Evolutionary conservation across 768 basidiomycete species (phyloP).

Genomic region (Kwoniella sp.): DNA sequence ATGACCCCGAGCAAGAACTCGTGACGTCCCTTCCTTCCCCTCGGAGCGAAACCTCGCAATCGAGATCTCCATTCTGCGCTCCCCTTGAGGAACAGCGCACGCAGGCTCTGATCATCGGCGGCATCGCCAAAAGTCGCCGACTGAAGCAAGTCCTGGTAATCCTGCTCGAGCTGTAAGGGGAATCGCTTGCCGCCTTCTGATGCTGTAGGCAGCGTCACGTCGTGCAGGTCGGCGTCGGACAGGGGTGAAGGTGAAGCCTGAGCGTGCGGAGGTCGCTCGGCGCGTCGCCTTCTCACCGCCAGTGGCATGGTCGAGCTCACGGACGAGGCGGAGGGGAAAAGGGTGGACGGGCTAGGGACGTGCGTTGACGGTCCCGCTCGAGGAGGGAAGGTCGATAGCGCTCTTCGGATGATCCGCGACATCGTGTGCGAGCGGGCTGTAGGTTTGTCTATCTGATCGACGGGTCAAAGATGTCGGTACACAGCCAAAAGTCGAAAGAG

Average conservation of each 20-base stretch:
- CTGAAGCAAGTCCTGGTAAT: conserved; percentile 27
- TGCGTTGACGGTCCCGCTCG: conserved; percentile 24
- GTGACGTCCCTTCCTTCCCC: conserved; percentile 9
- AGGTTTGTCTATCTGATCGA: not conserved
- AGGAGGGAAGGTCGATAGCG: conserved; percentile 20
- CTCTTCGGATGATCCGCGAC: conserved; percentile 26
- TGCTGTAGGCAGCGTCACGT: too few species aligned
- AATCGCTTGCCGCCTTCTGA: conserved; percentile 24
- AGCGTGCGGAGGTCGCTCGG: conserved; percentile 16
- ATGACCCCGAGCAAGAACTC: conserved; percentile 11
- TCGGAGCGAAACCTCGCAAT: conserved; percentile 19
- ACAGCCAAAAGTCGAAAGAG: too few species aligned
- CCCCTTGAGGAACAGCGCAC: conserved; percentile 31
- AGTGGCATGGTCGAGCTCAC: conserved; percentile 27
- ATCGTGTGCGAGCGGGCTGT: conserved; percentile 4
- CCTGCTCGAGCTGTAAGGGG: conserved; percentile 23
- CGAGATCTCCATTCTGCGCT: conserved; percentile 30
- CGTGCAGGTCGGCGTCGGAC: conserved; percentile 15
- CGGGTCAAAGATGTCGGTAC: not conserved
- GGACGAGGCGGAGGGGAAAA: not conserved
- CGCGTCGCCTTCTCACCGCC: conserved; percentile 36
- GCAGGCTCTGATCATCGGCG: conserved; percentile 23
- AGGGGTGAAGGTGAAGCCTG: conserved; percentile 22
- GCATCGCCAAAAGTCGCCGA: not conserved
- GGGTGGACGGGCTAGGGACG: not conserved